A percentile compares a stretch with the other conserved stretches of the same genome.
These are phyloP conservation scores for Melastoma malabathricum DNA, from an alignment of 345 rosid species.

Conservation along the genomic window DNA sequence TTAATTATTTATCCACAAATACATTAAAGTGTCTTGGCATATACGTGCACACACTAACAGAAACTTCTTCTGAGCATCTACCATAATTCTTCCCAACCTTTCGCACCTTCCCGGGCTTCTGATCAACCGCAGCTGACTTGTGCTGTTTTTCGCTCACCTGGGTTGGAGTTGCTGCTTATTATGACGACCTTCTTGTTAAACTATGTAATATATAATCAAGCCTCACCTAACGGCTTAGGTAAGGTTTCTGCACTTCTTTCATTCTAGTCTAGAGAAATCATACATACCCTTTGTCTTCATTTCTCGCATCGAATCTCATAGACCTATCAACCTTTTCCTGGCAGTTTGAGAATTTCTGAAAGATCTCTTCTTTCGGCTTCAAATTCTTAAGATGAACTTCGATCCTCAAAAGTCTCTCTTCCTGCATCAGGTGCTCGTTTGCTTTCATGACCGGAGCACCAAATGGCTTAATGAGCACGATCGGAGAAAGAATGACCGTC, in stretches of 20 bases:
- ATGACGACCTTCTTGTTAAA: conserved; percentile 9
- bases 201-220: too few relatives aligned
- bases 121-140: conserved; percentile 16
- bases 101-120: conserved; percentile 17
- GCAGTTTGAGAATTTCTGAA: conserved; percentile 15
- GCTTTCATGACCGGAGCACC: conserved; percentile 9
- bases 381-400: conserved; percentile 16
- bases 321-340: conserved; percentile 14
- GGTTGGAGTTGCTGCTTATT: conserved; percentile 18
- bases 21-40: too few relatives aligned
- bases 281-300: conserved; percentile 11
- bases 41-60: too few relatives aligned
- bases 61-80: conserved; percentile 22
- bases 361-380: conserved; percentile 21
- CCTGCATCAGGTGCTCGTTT: conserved; percentile 13
- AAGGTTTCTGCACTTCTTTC: too few relatives aligned
- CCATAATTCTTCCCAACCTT: conserved; percentile 19
- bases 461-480: conserved; percentile 3
- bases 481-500: conserved; percentile 4
- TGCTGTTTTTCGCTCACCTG: conserved; percentile 13
- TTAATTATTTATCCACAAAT: too few relatives aligned
- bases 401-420: conserved; percentile 9
- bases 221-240: too few relatives aligned
- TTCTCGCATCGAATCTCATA: conserved; percentile 7
- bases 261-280: too few relatives aligned